A percentile compares a stretch with the other conserved stretches of the same genome.
Evolutionary conservation across 805 yeast genomes (phyloP).

Genomic region (Lipomyces yamanashiensis): DNA sequence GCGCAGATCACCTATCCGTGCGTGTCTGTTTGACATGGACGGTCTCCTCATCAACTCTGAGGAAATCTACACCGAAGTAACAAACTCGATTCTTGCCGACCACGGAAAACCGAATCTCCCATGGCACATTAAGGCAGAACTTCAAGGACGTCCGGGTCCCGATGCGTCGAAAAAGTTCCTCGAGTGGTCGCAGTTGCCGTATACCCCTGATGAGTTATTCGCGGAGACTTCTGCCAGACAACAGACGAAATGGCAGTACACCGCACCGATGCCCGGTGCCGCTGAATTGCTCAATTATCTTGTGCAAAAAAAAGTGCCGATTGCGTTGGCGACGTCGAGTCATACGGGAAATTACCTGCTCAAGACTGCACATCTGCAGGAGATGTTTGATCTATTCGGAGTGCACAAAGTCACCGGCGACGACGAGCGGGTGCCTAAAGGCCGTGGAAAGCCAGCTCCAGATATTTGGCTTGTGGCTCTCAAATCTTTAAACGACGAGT

Average conservation of each 20-base stretch:
- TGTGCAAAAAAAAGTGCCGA: conserved; percentile 61
- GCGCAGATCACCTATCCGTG: conserved; percentile 10
- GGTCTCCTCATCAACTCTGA: conserved; percentile 93
- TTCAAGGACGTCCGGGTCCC: conserved; percentile 92
- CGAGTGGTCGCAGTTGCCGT: conserved; percentile 68
- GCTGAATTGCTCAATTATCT: conserved; percentile 64
- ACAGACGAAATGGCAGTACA: conserved; percentile 61
- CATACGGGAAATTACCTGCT: conserved; percentile 60
- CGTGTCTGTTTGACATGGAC: conserved; percentile 71
- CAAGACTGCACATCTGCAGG: conserved; percentile 71
- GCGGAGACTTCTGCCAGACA: conserved; percentile 59
- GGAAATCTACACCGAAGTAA: conserved; percentile 81
- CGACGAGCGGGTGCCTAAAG: conserved; percentile 77
- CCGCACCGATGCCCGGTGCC: conserved; percentile 84
- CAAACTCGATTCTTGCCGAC: conserved; percentile 65
- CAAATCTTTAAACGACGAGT: conserved; percentile 63
- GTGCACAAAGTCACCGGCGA: conserved; percentile 83
- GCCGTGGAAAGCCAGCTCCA: conserved; percentile 92
- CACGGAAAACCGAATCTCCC: conserved; percentile 80
- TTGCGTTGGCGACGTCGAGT: conserved; percentile 92
- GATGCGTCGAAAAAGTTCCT: conserved; percentile 55
- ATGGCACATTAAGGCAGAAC: conserved; percentile 85
- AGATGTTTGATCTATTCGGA: conserved; percentile 67
- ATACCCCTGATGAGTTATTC: conserved; percentile 67
- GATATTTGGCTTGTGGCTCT: conserved; percentile 90